Evolutionary conservation across 2,329 filamentous ascomycete species (phyloP).

Genomic region (Coniochaeta sp.): DNA sequence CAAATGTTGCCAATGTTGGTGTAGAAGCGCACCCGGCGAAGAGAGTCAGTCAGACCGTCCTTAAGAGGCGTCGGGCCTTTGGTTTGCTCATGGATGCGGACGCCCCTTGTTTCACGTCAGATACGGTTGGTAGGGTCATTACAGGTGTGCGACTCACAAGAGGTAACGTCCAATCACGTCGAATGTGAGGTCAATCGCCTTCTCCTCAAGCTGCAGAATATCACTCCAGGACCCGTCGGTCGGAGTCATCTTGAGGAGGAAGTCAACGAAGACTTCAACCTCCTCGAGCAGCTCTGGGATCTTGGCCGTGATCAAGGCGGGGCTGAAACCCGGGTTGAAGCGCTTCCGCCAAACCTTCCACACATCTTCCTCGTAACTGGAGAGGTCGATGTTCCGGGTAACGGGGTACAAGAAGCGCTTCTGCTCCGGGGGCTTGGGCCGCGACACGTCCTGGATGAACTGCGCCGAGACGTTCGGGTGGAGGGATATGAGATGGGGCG

Average conservation of each 20-base stretch:
- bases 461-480: conserved; percentile 13
- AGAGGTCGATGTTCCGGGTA: conserved; percentile 23
- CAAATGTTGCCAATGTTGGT: conserved; percentile 1
- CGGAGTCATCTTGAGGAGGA: conserved; percentile 19
- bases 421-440: conserved; percentile 19
- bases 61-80: neutral
- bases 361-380: conserved; percentile 20
- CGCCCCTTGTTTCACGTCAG: neutral
- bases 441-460: conserved; percentile 13
- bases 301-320: conserved; percentile 24
- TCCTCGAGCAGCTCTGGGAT: conserved; percentile 30
- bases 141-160: conserved; percentile 11
- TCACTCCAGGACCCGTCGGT: conserved; percentile 19
- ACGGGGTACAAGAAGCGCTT: conserved; percentile 20
- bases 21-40: neutral
- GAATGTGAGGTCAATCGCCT: conserved; percentile 29
- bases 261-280: conserved; percentile 24
- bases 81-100: neutral
- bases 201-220: conserved; percentile 26
- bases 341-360: conserved; percentile 22
- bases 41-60: neutral
- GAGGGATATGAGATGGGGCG: conserved; percentile 12
- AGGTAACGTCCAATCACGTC: conserved; percentile 31
- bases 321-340: conserved; percentile 30
- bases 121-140: neutral